Percentiles rank a stretch among this genome's conserved stretches.
phyloP scores from a whole-genome alignment of 2,329 filamentous ascomycete genomes.

The Pseudogymnoascus sp. region DNA sequence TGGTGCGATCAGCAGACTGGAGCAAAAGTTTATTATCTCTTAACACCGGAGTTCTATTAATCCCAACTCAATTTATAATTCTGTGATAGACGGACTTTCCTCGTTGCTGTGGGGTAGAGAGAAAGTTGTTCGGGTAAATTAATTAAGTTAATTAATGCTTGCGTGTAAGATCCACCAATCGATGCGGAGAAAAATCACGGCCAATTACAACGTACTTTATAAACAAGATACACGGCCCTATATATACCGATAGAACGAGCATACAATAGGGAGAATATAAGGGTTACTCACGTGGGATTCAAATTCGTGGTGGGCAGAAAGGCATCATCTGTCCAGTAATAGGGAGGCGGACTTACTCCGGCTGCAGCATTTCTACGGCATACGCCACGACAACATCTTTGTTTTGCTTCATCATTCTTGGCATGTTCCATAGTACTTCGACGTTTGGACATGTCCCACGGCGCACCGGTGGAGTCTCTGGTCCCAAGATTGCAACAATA shows the following conservation, averaged over 20 bases:
- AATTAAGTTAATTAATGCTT: not conserved
- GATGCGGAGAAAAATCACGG: not conserved
- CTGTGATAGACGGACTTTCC: conserved; percentile 22
- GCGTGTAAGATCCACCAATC: conserved; percentile 4
- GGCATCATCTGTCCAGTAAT: not conserved
- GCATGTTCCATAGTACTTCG: not conserved
- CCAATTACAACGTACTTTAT: not conserved
- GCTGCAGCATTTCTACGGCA: not conserved
- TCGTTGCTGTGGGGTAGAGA: not conserved
- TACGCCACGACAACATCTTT: not conserved
- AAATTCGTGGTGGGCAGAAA: not conserved
- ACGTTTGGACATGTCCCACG: not conserved
- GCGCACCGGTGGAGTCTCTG: not conserved
- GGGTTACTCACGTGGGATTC: not conserved
- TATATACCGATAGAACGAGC: not conserved
- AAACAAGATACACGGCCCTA: not conserved
- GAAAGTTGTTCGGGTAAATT: not conserved
- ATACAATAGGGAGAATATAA: not conserved
- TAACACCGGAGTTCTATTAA: not conserved
- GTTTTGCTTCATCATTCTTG: not conserved
- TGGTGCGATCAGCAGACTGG: not conserved
- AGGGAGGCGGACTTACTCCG: not conserved
- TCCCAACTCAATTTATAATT: conserved; percentile 26
- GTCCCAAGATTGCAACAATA: not conserved
- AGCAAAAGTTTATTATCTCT: not conserved